A percentile compares a stretch with the other conserved stretches of the same genome.
Conservation (phyloP, 129 eudicot genomes). For the Oenanthe sinensis region DNA sequence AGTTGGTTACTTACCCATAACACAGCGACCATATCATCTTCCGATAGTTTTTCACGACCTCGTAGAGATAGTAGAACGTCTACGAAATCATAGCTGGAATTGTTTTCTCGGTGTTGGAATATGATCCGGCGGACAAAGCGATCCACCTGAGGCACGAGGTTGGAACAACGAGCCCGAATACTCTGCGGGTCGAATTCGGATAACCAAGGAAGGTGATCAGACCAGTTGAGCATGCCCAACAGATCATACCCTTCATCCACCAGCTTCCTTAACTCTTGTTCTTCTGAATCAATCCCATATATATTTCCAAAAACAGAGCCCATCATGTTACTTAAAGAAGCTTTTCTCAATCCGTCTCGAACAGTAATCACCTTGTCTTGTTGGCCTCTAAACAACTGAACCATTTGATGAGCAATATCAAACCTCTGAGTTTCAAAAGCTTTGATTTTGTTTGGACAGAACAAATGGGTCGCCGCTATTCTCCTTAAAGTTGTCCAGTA, state of each 20-base stretch:
- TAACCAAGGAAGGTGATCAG: constrained; percentile 82
- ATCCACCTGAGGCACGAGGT: constrained; percentile 70
- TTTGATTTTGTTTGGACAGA: constrained; percentile 63
- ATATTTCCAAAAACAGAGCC: constrained; percentile 68
- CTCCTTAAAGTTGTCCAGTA: constrained; percentile 77
- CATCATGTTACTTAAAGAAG: constrained; percentile 85
- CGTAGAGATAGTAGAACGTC: constrained; percentile 71
- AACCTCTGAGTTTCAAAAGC: constrained; percentile 42
- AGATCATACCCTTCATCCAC: constrained; percentile 90
- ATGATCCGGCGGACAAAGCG: constrained; percentile 55
- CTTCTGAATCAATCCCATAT: constrained; percentile 30
- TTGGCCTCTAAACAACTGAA: constrained; percentile 15
- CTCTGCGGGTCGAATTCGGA: constrained; percentile 58
- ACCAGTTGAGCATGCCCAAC: constrained; percentile 64
- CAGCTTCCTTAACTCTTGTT: constrained; percentile 40
- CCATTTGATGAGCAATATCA: constrained; percentile 42
- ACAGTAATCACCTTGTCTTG: constrained; percentile 12
- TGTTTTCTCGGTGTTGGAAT: constrained; percentile 37
- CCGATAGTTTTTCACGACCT: constrained; percentile 54
- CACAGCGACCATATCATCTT: constrained; percentile 85
- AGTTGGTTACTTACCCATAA: constrained; percentile 52
- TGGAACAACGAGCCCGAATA: constrained; percentile 56
- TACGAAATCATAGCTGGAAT: constrained; percentile 41
- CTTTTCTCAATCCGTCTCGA: constrained; percentile 54
- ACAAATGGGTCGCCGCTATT: constrained; percentile 67